Base-by-base conservation (phyloP, 73 alveolate genomes). In the Paramecium octaurelia region DNA sequence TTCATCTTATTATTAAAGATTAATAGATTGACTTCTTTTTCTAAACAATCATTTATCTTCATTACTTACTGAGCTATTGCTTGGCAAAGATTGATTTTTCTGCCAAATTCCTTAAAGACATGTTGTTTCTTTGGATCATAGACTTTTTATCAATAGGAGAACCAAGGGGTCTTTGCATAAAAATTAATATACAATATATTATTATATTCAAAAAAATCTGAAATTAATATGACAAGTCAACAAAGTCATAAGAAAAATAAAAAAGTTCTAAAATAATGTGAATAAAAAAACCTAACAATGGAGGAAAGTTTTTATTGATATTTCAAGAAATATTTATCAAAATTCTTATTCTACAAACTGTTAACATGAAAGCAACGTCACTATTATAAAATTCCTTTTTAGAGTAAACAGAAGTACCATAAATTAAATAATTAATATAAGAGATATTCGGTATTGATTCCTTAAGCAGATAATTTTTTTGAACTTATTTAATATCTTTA, bases 51-150 rank as follows among this genome's bases (percentile, higher is more conserved):
- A 54, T 54, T 54, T 54, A 54, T 54, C 31, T 54, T 54, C 31
- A 11, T 64, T 64, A 64, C 84, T 64, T 64, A 34, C 84, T 64
- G 84, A 64, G 84, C 27, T 64, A 34, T 64, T 64, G 24, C 21
- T 64, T 64, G 42, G 84, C 50, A 27, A 64, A 64, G 11, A 64
- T 64, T 64, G 84, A 64, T 64, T 64, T 64, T 18, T 64, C 84
- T 3, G 84, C 84, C 46, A 64, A 64, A 64, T 64, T 64, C 46
- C 84, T 64, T 27, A 64, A 64, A 64, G 84, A 64, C 84, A 27
- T 24, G 9, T 64, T 64, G 48, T 64, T 64, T 64, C 35, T 27
- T 27, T 27, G 48, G 11, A 64, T 64, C 84, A 64, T 64, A 23
- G 84, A 27, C 84, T 20, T 64, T 64, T 64, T 64, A 64, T 64